Conservation (phyloP, 805 yeast genomes). For the Ogataea nitratoaversa region DNA sequence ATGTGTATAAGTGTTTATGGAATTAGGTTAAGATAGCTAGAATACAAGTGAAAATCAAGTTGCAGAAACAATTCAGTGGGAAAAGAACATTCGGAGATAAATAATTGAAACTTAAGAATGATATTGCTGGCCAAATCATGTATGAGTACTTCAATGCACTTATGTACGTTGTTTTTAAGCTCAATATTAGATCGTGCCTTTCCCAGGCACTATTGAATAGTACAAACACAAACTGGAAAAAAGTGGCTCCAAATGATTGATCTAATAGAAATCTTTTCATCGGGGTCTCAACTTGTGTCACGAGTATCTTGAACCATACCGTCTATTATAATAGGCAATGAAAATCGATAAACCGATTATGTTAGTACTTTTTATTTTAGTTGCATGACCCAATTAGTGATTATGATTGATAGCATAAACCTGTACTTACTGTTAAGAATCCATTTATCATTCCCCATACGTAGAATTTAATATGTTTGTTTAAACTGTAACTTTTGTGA, state of each 20-base stretch:
- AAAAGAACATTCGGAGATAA: conserved; percentile 48
- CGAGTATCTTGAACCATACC: conserved; percentile 50
- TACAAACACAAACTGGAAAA: conserved; percentile 49
- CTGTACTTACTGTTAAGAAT: conserved; percentile 33
- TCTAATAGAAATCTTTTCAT: conserved; percentile 43
- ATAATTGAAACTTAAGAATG: conserved; percentile 45
- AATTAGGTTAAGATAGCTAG: conserved; percentile 34
- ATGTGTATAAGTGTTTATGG: too few relatives aligned
- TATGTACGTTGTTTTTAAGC: conserved; percentile 36
- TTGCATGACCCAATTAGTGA: not conserved
- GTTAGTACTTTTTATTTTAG: conserved; percentile 1
- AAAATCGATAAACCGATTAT: conserved; percentile 1
- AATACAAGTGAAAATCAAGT: conserved; percentile 52
- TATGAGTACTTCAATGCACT: conserved; percentile 49
- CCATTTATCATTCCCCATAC: conserved; percentile 64
- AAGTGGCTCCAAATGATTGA: conserved; percentile 51
- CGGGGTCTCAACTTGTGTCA: conserved; percentile 33
- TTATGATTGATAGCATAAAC: conserved; percentile 14
- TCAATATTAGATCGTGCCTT: conserved; percentile 31
- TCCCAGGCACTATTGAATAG: conserved; percentile 55
- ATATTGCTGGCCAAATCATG: conserved; percentile 57
- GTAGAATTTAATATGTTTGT: conserved; percentile 41
- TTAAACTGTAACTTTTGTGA: conserved; percentile 18
- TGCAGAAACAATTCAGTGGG: conserved; percentile 55
- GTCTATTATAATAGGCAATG: conserved; percentile 7